These are phyloP conservation scores for Magnusiomyces tetraspermus DNA, from an alignment of 1,139 yeast species.

Conservation along the genomic window DNA sequence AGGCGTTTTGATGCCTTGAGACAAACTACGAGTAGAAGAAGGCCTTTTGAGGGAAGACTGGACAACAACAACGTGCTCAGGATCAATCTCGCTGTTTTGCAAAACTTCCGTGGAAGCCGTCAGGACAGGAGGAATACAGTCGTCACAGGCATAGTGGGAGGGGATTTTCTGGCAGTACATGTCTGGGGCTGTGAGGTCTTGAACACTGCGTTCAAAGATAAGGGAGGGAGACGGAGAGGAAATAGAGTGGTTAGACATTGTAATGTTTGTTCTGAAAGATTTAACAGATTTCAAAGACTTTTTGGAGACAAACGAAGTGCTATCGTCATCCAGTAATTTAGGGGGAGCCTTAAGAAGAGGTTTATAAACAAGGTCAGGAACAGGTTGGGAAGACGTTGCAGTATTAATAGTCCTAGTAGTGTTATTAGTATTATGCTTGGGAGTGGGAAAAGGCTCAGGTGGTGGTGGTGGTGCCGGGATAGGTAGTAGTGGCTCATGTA, in stretches of 20 bases:
- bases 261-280: not conserved
- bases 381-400: too few relatives aligned
- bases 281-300: too few relatives aligned
- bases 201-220: conserved; percentile 37
- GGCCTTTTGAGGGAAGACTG: not conserved
- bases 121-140: conserved; percentile 72
- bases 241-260: not conserved
- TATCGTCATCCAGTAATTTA: too few relatives aligned
- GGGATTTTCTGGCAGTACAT: conserved; percentile 27
- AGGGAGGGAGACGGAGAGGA: not conserved
- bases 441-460: not conserved
- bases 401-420: too few relatives aligned
- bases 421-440: too few relatives aligned
- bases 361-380: too few relatives aligned
- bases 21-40: not conserved
- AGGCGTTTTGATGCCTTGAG: not conserved
- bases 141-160: conserved; percentile 49
- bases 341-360: too few relatives aligned
- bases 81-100: conserved; percentile 32
- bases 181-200: conserved; percentile 22
- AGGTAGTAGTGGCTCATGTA: too few relatives aligned
- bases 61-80: not conserved
- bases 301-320: too few relatives aligned
- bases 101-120: conserved; percentile 67
- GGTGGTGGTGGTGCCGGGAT: too few relatives aligned